Conservation (phyloP, 2,329 filamentous ascomycete species). For the Penicillium digitatum region DNA sequence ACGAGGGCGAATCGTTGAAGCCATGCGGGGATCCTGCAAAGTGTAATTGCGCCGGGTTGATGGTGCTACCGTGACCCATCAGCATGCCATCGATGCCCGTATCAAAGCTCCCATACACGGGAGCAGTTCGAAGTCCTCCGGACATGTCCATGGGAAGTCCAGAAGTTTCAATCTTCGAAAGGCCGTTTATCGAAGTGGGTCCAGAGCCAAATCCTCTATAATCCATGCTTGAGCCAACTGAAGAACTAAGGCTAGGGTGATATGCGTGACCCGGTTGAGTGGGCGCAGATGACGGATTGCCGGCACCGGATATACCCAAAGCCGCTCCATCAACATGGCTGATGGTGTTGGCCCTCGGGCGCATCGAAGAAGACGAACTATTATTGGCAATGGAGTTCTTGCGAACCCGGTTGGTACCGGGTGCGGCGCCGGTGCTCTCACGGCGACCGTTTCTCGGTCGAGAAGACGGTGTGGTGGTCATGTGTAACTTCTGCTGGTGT, state of each 20-base stretch:
- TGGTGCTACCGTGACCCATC: conserved; percentile 61
- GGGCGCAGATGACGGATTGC: conserved; percentile 26
- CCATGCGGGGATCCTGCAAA: conserved; percentile 71
- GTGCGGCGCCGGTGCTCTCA: conserved; percentile 72
- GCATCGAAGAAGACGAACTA: conserved; percentile 56
- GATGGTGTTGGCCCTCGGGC: conserved; percentile 92
- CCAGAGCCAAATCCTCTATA: conserved; percentile 62
- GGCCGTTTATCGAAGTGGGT: conserved; percentile 57
- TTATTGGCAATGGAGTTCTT: conserved; percentile 81
- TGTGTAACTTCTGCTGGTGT: conserved; percentile 97
- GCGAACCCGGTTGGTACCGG: conserved; percentile 69
- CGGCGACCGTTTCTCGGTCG: conserved; percentile 77
- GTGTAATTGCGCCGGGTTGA: conserved; percentile 69
- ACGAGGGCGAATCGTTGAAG: conserved; percentile 41
- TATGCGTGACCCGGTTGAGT: conserved; percentile 55
- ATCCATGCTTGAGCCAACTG: conserved; percentile 51
- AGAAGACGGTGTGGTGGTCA: conserved; percentile 82
- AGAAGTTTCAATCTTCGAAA: conserved; percentile 80
- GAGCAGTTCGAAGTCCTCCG: conserved; percentile 73
- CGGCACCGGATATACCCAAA: conserved; percentile 57
- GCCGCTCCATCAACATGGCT: conserved; percentile 80
- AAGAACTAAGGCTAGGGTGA: conserved; percentile 69
- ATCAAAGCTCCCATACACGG: conserved; percentile 65
- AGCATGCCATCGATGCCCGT: conserved; percentile 68
- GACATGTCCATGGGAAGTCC: conserved; percentile 63